Conservation (phyloP, 352 stramenopile genomes). For the Phytopythium vexans region DNA sequence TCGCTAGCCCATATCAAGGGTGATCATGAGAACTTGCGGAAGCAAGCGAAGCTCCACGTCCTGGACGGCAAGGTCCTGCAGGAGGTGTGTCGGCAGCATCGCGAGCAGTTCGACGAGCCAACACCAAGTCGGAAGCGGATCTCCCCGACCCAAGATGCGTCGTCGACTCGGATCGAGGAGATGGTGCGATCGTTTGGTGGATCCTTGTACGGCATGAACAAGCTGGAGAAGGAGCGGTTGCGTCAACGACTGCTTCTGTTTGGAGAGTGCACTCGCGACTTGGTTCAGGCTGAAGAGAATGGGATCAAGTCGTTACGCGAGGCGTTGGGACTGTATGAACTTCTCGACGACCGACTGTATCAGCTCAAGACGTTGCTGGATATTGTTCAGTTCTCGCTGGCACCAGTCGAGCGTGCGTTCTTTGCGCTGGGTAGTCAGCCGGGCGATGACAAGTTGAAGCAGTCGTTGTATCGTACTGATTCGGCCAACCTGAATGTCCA, state of each 20-base stretch:
- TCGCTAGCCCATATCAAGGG: slow-evolving; percentile 76
- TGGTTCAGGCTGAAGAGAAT: slow-evolving; percentile 48
- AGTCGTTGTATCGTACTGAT: background rate
- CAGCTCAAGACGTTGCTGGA: slow-evolving; percentile 76
- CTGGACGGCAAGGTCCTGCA: slow-evolving; percentile 63
- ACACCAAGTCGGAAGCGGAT: background rate
- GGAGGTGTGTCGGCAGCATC: slow-evolving; percentile 51
- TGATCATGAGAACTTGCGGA: slow-evolving; percentile 65
- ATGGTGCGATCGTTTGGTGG: slow-evolving; percentile 52
- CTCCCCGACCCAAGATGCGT: slow-evolving; percentile 9
- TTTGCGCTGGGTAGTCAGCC: slow-evolving; percentile 64
- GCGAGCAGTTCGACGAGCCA: slow-evolving; percentile 24
- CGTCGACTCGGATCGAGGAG: slow-evolving; percentile 39
- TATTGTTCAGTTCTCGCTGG: slow-evolving; percentile 59
- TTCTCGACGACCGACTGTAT: slow-evolving; percentile 66
- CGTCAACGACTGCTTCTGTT: slow-evolving; percentile 53
- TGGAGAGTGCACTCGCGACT: slow-evolving; percentile 30
- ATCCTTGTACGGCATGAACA: slow-evolving; percentile 65
- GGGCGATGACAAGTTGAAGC: slow-evolving; percentile 68
- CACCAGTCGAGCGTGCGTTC: slow-evolving; percentile 66
- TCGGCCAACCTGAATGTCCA: slow-evolving; percentile 1
- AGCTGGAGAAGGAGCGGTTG: slow-evolving; percentile 52
- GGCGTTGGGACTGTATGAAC: slow-evolving; percentile 66
- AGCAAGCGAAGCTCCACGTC: slow-evolving; percentile 62
- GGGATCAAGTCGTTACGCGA: slow-evolving; percentile 55